Evolutionary conservation across 805 yeast genomes (phyloP), one percentile per base, ranked within the genome.

Genomic region (Grigorovia transvaalensis): DNA sequence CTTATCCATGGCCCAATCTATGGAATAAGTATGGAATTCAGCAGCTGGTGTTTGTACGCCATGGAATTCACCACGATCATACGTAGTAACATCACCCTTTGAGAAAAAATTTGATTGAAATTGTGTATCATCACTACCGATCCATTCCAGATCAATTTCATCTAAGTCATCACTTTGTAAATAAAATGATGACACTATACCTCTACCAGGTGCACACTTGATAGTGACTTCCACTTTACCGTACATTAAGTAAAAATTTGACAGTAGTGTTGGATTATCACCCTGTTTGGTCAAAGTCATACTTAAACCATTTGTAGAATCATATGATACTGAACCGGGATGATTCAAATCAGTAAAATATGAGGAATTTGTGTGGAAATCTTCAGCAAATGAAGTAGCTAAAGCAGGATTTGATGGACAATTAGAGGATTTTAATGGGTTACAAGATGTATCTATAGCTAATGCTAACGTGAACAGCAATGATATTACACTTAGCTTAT

Each of bases 91-190:
- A 62, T 82, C 71, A 54, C 96, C 96, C 65, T 89, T 85, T 41
- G 88, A 79, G 71, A 88, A 89, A 67, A 69, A 90, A 65, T 85
- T 85, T 27, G 89, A 74, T 69, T 87, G 95, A 59, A 85, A 80
- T 64, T 87, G 83, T 44, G 79, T 74, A 27, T 73, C 73, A 63
- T 89, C 95, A 47, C 86, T 81, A 18, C 96, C 96, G 46, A 85
- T 74, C 82, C 93, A 85, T 67, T 90, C 96, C 48, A 85, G 63
- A 69, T 90, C 97, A 47, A 90, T 81, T 69, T 90, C 97, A 68
- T 90, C 97, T 56, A 84, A 72, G 61, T 85, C 96, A 65, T 90
- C 96, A 59, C 79, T 73, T 63, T 88, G 95, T 51, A 89, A 74
- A 57, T 83, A 87, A 58, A 89, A 80, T 2, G 93, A 82, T 0